phyloP scores from a whole-genome alignment of 2,329 filamentous ascomycete species.

The Acarospora socialis region DNA sequence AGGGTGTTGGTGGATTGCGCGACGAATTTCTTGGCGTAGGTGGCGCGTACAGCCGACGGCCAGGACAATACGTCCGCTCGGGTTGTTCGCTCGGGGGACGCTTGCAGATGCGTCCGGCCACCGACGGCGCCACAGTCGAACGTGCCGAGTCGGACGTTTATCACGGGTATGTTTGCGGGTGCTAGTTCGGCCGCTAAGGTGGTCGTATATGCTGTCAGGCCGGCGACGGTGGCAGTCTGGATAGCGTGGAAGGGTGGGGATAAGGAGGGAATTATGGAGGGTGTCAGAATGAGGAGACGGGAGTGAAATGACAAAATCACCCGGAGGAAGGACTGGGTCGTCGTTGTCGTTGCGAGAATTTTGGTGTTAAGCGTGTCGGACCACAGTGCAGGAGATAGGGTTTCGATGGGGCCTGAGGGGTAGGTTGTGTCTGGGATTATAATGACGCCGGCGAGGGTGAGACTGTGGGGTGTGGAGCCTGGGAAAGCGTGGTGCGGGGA shows the following conservation, averaged over 20 bases:
- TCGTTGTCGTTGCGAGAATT: constrained; percentile 75
- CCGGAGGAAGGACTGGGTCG: constrained; percentile 77
- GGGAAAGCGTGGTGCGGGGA: constrained; percentile 61
- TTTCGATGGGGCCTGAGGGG: constrained; percentile 70
- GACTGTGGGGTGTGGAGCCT: constrained; percentile 58
- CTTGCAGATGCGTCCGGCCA: constrained; percentile 23
- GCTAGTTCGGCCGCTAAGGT: constrained; percentile 67
- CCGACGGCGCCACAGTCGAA: constrained; percentile 63
- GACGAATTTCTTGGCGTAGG: constrained; percentile 50
- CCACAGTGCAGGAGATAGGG: constrained; percentile 69
- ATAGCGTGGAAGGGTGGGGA: constrained; percentile 69
- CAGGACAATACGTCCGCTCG: constrained; percentile 46
- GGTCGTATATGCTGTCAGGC: constrained; percentile 71
- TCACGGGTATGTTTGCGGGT: constrained; percentile 59
- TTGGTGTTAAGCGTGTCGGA: constrained; percentile 87
- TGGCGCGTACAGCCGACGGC: constrained; percentile 45
- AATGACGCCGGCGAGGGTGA: constrained; percentile 65
- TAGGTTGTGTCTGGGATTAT: constrained; percentile 72
- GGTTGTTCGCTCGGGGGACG: constrained; percentile 26
- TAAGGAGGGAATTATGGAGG: constrained; percentile 66
- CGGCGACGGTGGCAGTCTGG: constrained; percentile 73
- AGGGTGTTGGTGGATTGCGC: constrained; percentile 42
- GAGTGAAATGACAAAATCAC: constrained; percentile 43
- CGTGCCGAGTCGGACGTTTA: constrained; percentile 79
- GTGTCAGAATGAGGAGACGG: constrained; percentile 63